These are phyloP conservation scores for Malassezia sympodialis DNA, from an alignment of 1,284 basidiomycete species.

Conservation along the genomic window DNA sequence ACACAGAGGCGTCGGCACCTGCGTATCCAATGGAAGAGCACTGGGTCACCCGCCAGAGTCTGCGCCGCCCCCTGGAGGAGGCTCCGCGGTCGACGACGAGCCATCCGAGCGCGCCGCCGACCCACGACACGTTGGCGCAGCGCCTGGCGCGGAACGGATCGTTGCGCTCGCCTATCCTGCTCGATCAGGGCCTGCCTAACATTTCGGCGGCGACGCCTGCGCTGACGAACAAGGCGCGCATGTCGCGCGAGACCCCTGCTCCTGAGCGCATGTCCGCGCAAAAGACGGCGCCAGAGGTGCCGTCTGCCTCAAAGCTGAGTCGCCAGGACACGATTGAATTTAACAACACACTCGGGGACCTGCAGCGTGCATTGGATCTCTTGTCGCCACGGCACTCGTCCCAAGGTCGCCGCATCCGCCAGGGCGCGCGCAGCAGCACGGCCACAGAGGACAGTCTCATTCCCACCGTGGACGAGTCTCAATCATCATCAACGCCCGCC, in stretches of 20 bases:
- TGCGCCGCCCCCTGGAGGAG: neutral
- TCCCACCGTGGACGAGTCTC: neutral
- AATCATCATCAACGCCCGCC: neutral
- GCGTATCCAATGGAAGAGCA: neutral
- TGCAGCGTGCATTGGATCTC: conserved; percentile 18
- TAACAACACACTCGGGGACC: conserved; percentile 17
- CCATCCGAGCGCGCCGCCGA: neutral
- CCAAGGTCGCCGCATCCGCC: neutral
- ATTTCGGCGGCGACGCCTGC: neutral
- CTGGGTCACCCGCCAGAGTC: neutral
- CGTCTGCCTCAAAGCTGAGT: conserved; percentile 1
- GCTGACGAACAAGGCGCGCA: neutral
- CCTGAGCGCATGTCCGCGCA: neutral
- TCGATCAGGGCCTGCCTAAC: conserved; percentile 4
- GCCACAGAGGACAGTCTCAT: neutral
- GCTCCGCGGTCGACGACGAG: neutral
- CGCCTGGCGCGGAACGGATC: neutral
- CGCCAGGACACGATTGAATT: conserved; percentile 14
- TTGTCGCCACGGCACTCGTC: conserved; percentile 2
- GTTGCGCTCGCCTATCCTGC: conserved; percentile 14
- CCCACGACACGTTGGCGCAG: neutral
- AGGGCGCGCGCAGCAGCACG: neutral
- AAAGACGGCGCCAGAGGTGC: neutral
- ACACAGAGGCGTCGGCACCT: neutral
- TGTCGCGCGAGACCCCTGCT: neutral